Conservation (phyloP, 2,329 filamentous ascomycete species). For the Immersiporthe knoxdaviesiana region DNA sequence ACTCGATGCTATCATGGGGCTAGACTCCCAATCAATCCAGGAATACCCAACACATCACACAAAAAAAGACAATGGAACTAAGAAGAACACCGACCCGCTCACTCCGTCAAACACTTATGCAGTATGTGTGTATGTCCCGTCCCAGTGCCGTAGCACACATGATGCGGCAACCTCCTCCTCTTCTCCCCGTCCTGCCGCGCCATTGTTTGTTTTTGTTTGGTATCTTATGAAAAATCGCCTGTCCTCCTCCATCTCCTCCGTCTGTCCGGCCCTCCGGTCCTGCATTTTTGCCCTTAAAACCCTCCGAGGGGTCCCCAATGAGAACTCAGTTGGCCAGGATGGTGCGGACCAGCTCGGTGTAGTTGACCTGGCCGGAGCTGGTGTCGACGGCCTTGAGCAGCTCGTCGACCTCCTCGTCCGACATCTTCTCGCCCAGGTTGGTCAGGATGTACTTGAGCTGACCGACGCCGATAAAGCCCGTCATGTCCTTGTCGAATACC, state of each 20-base stretch:
- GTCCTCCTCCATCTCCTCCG: not conserved
- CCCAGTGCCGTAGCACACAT: conserved; percentile 15
- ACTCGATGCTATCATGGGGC: conserved; percentile 19
- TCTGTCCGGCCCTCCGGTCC: not conserved
- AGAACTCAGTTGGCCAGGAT: conserved; percentile 76
- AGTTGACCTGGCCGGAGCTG: conserved; percentile 95
- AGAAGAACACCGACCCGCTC: conserved; percentile 25
- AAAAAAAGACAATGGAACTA: conserved; percentile 29
- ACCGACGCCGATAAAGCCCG: conserved; percentile 94
- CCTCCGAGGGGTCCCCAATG: conserved; percentile 8
- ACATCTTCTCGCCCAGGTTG: conserved; percentile 99
- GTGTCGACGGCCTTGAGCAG: conserved; percentile 97
- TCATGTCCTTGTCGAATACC: conserved; percentile 99
- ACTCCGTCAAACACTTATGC: conserved; percentile 26
- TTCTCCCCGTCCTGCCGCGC: not conserved
- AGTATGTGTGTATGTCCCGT: conserved; percentile 19
- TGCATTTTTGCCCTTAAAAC: not conserved
- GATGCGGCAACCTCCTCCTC: conserved; percentile 5
- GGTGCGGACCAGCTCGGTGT: conserved; percentile 85
- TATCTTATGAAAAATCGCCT: not conserved
- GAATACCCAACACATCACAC: conserved; percentile 25
- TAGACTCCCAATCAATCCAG: conserved; percentile 11
- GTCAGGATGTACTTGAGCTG: conserved; percentile 98
- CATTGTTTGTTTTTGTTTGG: conserved; percentile 16
- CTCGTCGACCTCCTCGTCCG: conserved; percentile 97